A percentile compares a stretch with the other conserved stretches of the same genome.
phyloP scores from a whole-genome alignment of 371 early-diverging fungal genomes.

The Zopfochytrium polystomum region DNA sequence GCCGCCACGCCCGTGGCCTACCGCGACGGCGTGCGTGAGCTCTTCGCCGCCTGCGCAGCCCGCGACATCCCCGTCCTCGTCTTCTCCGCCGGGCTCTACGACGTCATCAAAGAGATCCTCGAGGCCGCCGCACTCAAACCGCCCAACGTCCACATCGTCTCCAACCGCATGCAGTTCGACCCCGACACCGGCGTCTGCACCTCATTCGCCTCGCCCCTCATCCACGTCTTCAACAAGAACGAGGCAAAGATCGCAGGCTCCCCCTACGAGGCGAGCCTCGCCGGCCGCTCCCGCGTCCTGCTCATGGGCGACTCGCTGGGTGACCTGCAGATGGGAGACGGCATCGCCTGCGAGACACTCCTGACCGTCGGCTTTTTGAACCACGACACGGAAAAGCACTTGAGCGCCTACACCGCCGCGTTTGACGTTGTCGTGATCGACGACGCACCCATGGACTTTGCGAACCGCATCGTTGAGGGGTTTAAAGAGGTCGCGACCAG shows the following conservation, averaged over 20 bases:
- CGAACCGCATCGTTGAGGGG: too few species aligned
- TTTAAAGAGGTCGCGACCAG: too few species aligned
- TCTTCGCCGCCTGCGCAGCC: slow-evolving; percentile 43
- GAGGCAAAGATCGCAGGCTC: slow-evolving; percentile 50
- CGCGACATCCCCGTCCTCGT: slow-evolving; percentile 61
- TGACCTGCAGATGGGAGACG: slow-evolving; percentile 70
- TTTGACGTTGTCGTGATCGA: slow-evolving; percentile 71
- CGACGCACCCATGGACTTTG: slow-evolving; percentile 39
- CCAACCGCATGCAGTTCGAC: slow-evolving; percentile 69
- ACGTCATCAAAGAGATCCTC: slow-evolving; percentile 64
- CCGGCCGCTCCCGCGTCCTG: slow-evolving; percentile 23
- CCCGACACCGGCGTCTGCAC: slow-evolving; percentile 48
- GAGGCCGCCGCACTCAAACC: slow-evolving; percentile 36
- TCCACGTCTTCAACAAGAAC: slow-evolving; percentile 76
- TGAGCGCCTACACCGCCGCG: slow-evolving; percentile 51
- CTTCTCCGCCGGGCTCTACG: slow-evolving; percentile 72
- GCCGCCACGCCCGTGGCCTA: slow-evolving; percentile 53
- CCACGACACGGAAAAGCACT: slow-evolving; percentile 54
- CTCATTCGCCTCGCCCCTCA: slow-evolving; percentile 62
- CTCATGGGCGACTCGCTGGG: slow-evolving; percentile 73
- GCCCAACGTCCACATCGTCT: slow-evolving; percentile 67
- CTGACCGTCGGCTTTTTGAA: slow-evolving; percentile 72
- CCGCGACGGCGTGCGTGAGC: slow-evolving; percentile 47
- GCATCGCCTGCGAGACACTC: slow-evolving; percentile 53
- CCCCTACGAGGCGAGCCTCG: slow-evolving; percentile 19